Evolutionary conservation across 768 basidiomycete species (phyloP), one percentile per base, ranked within the genome.

Genomic region (Amanita exitialis): DNA sequence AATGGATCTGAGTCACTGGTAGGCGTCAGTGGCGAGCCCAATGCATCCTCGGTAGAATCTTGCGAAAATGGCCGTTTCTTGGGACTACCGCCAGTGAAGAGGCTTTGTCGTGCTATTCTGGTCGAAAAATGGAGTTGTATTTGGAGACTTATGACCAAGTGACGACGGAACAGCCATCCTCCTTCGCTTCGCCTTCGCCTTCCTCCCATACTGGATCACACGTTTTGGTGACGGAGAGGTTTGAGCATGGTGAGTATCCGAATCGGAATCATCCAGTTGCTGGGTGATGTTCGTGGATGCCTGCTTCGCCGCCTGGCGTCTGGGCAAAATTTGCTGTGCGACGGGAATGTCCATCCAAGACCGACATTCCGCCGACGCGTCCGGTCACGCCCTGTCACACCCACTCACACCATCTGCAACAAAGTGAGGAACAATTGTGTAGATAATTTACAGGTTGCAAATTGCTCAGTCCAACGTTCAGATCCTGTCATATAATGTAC

Each of bases 241-340:
- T 18, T 35, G 49, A 27, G 23, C 32, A 30, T 20, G 42, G 15
- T 15, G 3, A 37, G 41, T 16, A 36, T 51, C 50, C 4, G 50
- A 51, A 34, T 44, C 50, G 1, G 50, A 51, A 51, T 44, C 50
- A 36, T 51, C 42, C 2, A 44, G 42, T 35, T 51, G 50, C 42
- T 44, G 28, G 4, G 50, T 34, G 32, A 51, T 51, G 32, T 25
- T 51, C 25, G 50, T 25, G n/a, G 50, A 51, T 13, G 50, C 50
- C 21, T 27, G 50, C 34, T 46, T 39, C 30, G 52, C 52, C 13
- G 52, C 52, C 20, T 39, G 44, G 39, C 52, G 52, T 21, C 23
- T 39, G 9, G 52, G 52, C 16, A 51, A 27, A 18, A 34, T n/a
- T 36, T 51, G 50, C 21, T 51, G 50, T 7, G 42, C 50, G n/a